phyloP scores from a whole-genome alignment of 192 early-diverging fungal genomes.

The Backusella liffmaniae region DNA sequence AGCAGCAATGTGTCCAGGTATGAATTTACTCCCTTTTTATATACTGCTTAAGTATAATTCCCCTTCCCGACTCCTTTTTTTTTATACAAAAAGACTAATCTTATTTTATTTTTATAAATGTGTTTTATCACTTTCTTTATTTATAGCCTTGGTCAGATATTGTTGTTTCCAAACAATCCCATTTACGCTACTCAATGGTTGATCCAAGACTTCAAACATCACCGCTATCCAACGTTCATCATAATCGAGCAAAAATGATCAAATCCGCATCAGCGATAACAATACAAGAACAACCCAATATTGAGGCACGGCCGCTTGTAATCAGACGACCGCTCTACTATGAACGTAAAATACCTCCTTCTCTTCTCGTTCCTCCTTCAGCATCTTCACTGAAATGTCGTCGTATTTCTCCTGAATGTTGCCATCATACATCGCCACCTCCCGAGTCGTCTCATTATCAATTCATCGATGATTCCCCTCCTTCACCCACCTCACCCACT shows the following conservation, averaged over 20 bases:
- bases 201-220: neutral
- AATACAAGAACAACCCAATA: neutral
- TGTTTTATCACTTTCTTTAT: neutral
- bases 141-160: neutral
- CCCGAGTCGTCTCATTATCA: neutral
- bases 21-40: neutral
- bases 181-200: neutral
- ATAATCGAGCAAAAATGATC: neutral
- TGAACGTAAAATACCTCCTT: neutral
- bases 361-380: neutral
- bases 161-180: neutral
- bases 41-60: neutral
- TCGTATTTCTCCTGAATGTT: conserved; percentile 1
- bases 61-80: neutral
- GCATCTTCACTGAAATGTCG: neutral
- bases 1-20: neutral
- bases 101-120: neutral
- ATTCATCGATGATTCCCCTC: neutral
- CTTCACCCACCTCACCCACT: neutral
- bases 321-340: neutral
- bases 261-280: neutral
- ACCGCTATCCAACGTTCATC: neutral
- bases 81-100: neutral
- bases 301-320: neutral
- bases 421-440: neutral